Conservation (phyloP, 139 green algal species). For the Dunaliella primolecta region DNA sequence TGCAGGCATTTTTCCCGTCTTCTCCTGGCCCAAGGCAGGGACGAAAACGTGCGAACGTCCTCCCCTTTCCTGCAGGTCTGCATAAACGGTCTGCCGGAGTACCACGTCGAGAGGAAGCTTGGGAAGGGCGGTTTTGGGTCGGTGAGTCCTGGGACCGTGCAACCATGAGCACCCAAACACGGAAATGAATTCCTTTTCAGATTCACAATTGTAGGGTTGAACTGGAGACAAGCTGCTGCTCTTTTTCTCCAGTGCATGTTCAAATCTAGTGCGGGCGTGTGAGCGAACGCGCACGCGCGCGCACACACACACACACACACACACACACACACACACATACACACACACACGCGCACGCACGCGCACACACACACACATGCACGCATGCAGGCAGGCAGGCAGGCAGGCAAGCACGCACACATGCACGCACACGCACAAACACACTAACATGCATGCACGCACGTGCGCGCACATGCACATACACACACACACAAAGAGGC, state of each 20-base stretch:
- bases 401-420: neutral
- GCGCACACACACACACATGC: neutral
- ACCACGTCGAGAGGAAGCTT: conserved; percentile 87
- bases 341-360: neutral
- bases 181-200: no score
- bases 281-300: neutral
- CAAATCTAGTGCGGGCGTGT: no score
- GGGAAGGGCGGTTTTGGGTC: conserved; percentile 90
- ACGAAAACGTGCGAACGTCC: no score
- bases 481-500: neutral
- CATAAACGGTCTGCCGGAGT: conserved; percentile 81
- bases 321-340: neutral
- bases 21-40: no score
- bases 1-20: neutral
- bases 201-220: no score
- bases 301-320: neutral
- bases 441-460: neutral
- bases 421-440: neutral
- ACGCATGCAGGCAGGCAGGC: neutral
- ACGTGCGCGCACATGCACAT: neutral
- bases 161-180: no score
- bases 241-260: no score
- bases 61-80: conserved; percentile 72
- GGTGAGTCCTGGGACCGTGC: neutral
- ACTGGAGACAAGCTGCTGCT: no score